Percentiles rank a stretch among this genome's conserved stretches.
These are phyloP conservation scores for Hypholoma sublateritium DNA, from an alignment of 768 basidiomycete species.

Conservation along the genomic window DNA sequence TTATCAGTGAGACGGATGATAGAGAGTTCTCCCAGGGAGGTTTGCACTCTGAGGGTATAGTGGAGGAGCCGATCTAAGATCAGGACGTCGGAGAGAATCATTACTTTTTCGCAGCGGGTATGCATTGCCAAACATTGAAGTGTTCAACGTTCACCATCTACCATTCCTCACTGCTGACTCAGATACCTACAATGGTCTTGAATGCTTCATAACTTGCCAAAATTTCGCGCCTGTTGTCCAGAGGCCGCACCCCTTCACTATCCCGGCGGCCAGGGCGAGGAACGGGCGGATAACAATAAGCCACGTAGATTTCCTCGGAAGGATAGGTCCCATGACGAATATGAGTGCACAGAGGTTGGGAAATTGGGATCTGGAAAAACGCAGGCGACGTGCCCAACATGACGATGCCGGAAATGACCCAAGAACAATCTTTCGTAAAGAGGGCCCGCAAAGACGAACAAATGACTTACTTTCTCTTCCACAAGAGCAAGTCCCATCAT, in stretches of 20 bases:
- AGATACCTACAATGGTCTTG: conserved; percentile 16
- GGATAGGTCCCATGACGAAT: conserved; percentile 19
- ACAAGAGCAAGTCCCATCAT: neutral
- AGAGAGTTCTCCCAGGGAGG: too few species aligned
- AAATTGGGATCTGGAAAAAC: conserved; percentile 33
- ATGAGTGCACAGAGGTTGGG: conserved; percentile 13
- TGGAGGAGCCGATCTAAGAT: too few species aligned
- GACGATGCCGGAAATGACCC: conserved; percentile 30
- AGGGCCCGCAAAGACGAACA: too few species aligned
- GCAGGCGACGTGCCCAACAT: conserved; percentile 27
- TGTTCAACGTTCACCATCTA: too few species aligned
- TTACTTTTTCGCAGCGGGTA: too few species aligned
- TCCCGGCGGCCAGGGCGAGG: conserved; percentile 18
- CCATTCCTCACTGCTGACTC: neutral
- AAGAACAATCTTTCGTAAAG: too few species aligned
- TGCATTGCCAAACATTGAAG: too few species aligned
- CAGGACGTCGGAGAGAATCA: too few species aligned
- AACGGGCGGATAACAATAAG: conserved; percentile 12
- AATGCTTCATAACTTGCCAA: conserved; percentile 33
- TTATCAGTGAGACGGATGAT: too few species aligned
- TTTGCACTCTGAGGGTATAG: too few species aligned
- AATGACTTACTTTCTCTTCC: neutral
- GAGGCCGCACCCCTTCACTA: conserved; percentile 30
- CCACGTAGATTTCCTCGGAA: conserved; percentile 14
- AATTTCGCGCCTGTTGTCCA: conserved; percentile 26